phyloP scores from a whole-genome alignment of 768 basidiomycete genomes.

The Tubosaeta sp. region DNA sequence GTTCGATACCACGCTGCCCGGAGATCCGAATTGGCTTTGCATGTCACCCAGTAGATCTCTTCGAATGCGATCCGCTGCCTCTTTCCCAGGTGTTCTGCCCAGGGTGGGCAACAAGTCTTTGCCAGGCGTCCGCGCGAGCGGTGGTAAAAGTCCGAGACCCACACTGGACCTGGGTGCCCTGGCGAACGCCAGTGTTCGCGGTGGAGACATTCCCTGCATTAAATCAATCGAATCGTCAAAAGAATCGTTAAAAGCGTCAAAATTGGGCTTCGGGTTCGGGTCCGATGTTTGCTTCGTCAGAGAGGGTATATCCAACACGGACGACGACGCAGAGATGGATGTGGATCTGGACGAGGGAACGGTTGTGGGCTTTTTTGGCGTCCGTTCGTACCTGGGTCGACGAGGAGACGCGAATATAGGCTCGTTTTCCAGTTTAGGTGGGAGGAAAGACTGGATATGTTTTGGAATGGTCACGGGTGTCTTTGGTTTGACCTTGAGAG shows the following conservation, averaged over 20 bases:
- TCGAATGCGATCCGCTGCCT: slow-evolving; percentile 67
- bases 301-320: slow-evolving; percentile 49
- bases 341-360: slow-evolving; percentile 15
- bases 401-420: slow-evolving; percentile 43
- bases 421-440: slow-evolving; percentile 62
- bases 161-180: slow-evolving; percentile 35
- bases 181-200: slow-evolving; percentile 50
- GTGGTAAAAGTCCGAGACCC: slow-evolving; percentile 31
- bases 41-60: slow-evolving; percentile 57
- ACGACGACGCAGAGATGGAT: slow-evolving; percentile 31
- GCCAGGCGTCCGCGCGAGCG: slow-evolving; percentile 60
- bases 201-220: slow-evolving; percentile 46
- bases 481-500: slow-evolving; percentile 53
- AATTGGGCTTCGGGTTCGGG: slow-evolving; percentile 42
- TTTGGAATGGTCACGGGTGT: slow-evolving; percentile 51
- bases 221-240: slow-evolving; percentile 39
- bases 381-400: slow-evolving; percentile 28
- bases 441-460: slow-evolving; percentile 57
- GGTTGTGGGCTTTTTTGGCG: slow-evolving; percentile 23
- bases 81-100: slow-evolving; percentile 65
- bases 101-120: slow-evolving; percentile 44
- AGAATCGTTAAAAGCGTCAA: slow-evolving; percentile 28
- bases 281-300: slow-evolving; percentile 32
- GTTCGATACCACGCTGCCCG: slow-evolving; percentile 9
- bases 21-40: slow-evolving; percentile 33